A percentile compares a stretch with the other conserved stretches of the same genome.
phyloP scores from a whole-genome alignment of 192 early-diverging fungal species.

The Podila minutissima region DNA sequence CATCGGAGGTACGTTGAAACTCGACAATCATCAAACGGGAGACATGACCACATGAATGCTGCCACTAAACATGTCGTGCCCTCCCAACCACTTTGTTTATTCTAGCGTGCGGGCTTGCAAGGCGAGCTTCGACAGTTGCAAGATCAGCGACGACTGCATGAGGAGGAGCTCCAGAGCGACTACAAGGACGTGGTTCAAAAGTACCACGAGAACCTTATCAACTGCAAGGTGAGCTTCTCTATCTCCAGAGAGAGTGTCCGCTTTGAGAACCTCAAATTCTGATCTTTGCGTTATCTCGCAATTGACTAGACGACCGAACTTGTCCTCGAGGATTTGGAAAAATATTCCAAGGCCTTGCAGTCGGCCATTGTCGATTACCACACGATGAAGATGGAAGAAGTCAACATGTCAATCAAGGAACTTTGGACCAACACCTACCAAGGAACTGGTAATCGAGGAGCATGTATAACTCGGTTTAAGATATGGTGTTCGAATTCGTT shows the following conservation, averaged over 20 bases:
- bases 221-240: conserved; percentile 63
- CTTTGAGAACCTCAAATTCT: neutral
- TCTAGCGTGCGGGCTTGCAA: conserved; percentile 62
- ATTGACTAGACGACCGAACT: conserved; percentile 71
- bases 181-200: conserved; percentile 81
- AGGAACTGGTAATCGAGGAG: conserved; percentile 72
- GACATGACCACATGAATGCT: too few relatives aligned
- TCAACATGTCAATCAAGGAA: conserved; percentile 96
- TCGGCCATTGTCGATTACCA: conserved; percentile 92
- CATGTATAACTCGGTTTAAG: too few relatives aligned
- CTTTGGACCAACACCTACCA: conserved; percentile 97
- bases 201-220: conserved; percentile 73
- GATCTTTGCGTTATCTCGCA: neutral
- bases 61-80: too few relatives aligned
- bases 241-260: too few relatives aligned
- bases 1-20: conserved; percentile 41
- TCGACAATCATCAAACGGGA: neutral
- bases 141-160: conserved; percentile 68
- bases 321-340: conserved; percentile 84
- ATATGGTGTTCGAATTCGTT: too few relatives aligned
- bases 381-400: conserved; percentile 93
- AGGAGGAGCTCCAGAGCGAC: conserved; percentile 72
- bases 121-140: conserved; percentile 89
- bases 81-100: neutral
- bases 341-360: conserved; percentile 81